Base-by-base conservation (phyloP, 179 eudicot genomes). In the Drosera spatulata region DNA sequence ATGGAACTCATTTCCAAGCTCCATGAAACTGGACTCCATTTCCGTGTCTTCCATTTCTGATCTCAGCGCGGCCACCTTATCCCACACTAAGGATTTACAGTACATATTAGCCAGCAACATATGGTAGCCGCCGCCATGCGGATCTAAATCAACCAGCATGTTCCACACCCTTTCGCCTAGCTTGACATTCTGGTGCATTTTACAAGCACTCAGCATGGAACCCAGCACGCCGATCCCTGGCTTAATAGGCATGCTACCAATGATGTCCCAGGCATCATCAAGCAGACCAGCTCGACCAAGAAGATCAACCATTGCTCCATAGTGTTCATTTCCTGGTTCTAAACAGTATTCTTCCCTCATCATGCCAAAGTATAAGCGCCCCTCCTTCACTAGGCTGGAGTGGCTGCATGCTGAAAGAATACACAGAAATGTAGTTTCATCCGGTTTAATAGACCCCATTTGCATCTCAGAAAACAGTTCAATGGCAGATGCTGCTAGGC, bases 151-250 rank as follows among this genome's bases (percentile, higher is more conserved):
- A 66, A 86, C 83, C 64, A 86, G 59, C 56, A 56, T 71, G 45
- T 68, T 62, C 46, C 86, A 86, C 45, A 78, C 80, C 71, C 68
- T 70, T 66, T 83, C 89, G 2, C 79, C 95, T 41, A 83, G 69
- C 39, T 77, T 80, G 44, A 81, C 66, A 61, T 83, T 83, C 61
- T 77, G 77, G 58, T 86, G 87, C 62, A 83, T 86, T 73, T 79
- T 86, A 73, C 95, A 86, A 47, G 95, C 89, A 41, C 95, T 87
- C 71, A 86, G 60, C 87, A 86, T 79, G 46, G 95, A 86, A 43
- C 95, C 89, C 62, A 50, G 74, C 12, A 86, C 83, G 50, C 78
- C 81, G 13, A 81, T 66, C 5, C 77, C 81, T 7, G 95, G 87
- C 59, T 77, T 73, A 55, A 77, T 37, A 10, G 86, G 83, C 89